Evolutionary conservation across 192 early-diverging fungal species (phyloP).

Genomic region (Funneliformis mosseae): DNA sequence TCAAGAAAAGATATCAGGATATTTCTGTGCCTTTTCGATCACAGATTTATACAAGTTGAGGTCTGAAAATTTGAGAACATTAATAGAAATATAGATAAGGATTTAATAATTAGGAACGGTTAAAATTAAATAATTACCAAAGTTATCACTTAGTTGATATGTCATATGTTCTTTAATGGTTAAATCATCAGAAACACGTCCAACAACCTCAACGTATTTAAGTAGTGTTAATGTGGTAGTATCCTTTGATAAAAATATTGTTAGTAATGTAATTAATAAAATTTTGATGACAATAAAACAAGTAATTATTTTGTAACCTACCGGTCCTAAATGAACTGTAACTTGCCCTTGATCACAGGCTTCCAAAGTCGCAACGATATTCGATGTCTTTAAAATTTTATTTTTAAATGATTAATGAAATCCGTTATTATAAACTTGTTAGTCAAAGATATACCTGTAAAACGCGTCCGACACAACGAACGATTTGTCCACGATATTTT

Average conservation of each 20-base stretch:
- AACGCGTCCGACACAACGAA: constrained; percentile 21
- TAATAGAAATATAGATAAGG: background rate
- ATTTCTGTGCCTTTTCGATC: constrained; percentile 30
- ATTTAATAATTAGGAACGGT: background rate
- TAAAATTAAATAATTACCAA: constrained; percentile 35
- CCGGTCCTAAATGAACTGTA: constrained; percentile 34
- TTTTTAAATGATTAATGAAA: background rate
- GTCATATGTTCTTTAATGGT: constrained; percentile 39
- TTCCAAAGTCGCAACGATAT: constrained; percentile 36
- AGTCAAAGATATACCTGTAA: background rate
- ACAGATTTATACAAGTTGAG: constrained; percentile 38
- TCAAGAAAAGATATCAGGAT: background rate
- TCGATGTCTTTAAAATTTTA: background rate
- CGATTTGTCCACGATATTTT: background rate
- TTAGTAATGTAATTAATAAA: constrained; percentile 1
- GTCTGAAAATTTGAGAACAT: constrained; percentile 32
- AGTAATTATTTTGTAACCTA: constrained; percentile 14
- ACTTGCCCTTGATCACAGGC: constrained; percentile 44
- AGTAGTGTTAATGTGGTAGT: constrained; percentile 21
- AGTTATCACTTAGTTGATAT: constrained; percentile 37
- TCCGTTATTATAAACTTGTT: background rate
- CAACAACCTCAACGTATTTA: constrained; percentile 44
- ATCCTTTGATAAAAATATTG: constrained; percentile 29
- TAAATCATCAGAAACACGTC: constrained; percentile 40
- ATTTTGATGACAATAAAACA: background rate